Evolutionary conservation across 208 protist genomes (phyloP), one percentile per base, ranked within the genome.

Genomic region (Acanthamoeba castellanii): DNA sequence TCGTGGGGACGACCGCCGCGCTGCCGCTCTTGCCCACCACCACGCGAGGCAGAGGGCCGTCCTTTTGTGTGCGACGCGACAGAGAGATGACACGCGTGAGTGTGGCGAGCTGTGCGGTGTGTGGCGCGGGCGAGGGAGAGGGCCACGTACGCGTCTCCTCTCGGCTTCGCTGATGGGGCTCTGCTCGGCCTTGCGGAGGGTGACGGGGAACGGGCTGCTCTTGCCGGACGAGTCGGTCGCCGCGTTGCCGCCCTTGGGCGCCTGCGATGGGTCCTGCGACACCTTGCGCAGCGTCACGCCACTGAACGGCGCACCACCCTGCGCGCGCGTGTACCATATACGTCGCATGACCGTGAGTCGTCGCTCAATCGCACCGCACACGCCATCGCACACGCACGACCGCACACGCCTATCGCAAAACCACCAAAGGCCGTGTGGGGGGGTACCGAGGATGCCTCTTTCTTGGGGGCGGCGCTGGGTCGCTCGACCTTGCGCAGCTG

Each of bases 161-260:
- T 82, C 72, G 37, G 72, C 32, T 22, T 82, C 72, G 42, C 72
- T 82, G 72, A 82, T 82, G 72, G 72, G 72, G 32, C 37, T 82
- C 72, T 82, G 72, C 37, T 82, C 72, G 72, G 72, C 72, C 42
- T 82, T 82, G 42, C 72, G 72, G 72, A 82, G 72, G 20, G 72
- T 82, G 37, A 82, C 72, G 42, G 72, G 37, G 72, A 82, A 82
- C 4, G 72, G 72, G 13, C 14, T 18, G 9, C 34, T 27, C 34
- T 4, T 50, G 34, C 50, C 50, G 22, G 18, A 8, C 34, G 32
- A 55, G 37, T 11, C 72, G 34, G n/a, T 32, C 4, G 30, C 72
- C 37, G 11, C 2, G 37, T 37, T 42, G 6, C 37, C 37, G 9
- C 27, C 37, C 37, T 78, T 34, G 37, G 70, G 7, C 20, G 7